Conservation (phyloP, 345 rosid species). For the Cardiospermum halicacabum region DNA sequence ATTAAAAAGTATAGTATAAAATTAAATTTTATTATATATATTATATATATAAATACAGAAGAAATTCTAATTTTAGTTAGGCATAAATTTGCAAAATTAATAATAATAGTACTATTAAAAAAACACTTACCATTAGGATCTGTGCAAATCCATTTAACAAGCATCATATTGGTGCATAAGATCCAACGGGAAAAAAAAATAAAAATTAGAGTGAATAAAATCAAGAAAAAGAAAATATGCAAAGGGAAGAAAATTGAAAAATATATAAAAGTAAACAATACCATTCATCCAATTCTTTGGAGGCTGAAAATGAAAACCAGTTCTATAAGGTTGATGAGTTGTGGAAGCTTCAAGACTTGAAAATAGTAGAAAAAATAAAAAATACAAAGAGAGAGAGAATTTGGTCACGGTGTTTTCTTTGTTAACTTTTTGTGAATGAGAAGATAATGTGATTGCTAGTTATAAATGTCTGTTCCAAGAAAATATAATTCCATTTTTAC, state of each 20-base stretch:
- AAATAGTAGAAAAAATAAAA: constrained; percentile 28
- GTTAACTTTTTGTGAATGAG: not conserved
- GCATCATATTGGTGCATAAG: constrained; percentile 18
- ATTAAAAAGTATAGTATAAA: too few relatives aligned
- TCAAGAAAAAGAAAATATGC: not conserved
- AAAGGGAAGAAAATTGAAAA: not conserved
- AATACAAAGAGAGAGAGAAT: constrained; percentile 17
- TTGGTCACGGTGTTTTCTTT: not conserved
- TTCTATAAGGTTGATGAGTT: constrained; percentile 48
- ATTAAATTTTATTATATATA: too few relatives aligned
- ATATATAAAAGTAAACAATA: not conserved
- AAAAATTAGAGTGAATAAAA: constrained; percentile 11
- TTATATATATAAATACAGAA: too few relatives aligned
- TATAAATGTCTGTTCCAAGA: too few relatives aligned
- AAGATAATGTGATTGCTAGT: too few relatives aligned
- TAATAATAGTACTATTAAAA: not conserved
- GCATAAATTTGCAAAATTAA: too few relatives aligned
- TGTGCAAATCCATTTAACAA: constrained; percentile 23
- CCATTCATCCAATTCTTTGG: constrained; percentile 81
- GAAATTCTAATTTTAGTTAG: too few relatives aligned
- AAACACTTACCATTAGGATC: constrained; percentile 73
- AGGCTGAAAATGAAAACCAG: constrained; percentile 70
- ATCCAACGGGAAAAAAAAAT: not conserved
- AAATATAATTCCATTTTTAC: too few relatives aligned
- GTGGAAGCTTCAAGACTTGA: constrained; percentile 40